phyloP scores from a whole-genome alignment of 2,329 filamentous ascomycete species.

The Fusarium sp. region DNA sequence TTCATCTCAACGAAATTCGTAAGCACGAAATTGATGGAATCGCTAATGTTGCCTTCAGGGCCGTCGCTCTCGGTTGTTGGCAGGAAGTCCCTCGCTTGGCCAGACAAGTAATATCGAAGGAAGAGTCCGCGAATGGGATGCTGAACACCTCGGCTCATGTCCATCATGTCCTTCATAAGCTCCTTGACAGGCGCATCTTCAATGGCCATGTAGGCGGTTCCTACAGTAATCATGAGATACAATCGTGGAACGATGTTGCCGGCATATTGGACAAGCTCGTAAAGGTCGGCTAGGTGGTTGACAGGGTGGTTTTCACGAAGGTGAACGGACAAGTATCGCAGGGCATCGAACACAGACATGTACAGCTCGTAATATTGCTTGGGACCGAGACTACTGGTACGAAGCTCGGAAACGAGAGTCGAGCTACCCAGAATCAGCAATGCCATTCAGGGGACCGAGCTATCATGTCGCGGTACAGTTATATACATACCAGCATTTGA shows the following conservation, averaged over 20 bases:
- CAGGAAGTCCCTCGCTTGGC: slow-evolving; percentile 90
- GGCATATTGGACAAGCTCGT: slow-evolving; percentile 97
- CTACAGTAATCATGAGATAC: slow-evolving; percentile 99
- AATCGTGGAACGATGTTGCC: slow-evolving; percentile 96
- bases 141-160: slow-evolving; percentile 98
- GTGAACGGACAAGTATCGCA: slow-evolving; percentile 95
- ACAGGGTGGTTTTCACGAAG: slow-evolving; percentile 97
- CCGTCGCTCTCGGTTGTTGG: slow-evolving; percentile 87
- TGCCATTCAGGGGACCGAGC: slow-evolving; percentile 19
- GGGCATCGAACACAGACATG: slow-evolving; percentile 98
- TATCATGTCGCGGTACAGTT: not conserved
- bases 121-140: slow-evolving; percentile 96
- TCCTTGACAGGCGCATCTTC: slow-evolving; percentile 98
- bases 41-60: slow-evolving; percentile 93
- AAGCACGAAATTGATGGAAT: slow-evolving; percentile 97
- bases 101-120: slow-evolving; percentile 93
- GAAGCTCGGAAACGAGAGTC: slow-evolving; percentile 96
- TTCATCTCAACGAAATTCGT: slow-evolving; percentile 99
- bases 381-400: slow-evolving; percentile 95
- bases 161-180: slow-evolving; percentile 99
- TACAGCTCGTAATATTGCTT: slow-evolving; percentile 99
- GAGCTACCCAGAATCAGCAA: slow-evolving; percentile 69
- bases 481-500: slow-evolving; percentile 92
- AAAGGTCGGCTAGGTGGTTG: slow-evolving; percentile 97
- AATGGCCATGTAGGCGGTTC: slow-evolving; percentile 98